phyloP scores from a whole-genome alignment of 495 filamentous ascomycete species.

The Aspergillus steynii region DNA sequence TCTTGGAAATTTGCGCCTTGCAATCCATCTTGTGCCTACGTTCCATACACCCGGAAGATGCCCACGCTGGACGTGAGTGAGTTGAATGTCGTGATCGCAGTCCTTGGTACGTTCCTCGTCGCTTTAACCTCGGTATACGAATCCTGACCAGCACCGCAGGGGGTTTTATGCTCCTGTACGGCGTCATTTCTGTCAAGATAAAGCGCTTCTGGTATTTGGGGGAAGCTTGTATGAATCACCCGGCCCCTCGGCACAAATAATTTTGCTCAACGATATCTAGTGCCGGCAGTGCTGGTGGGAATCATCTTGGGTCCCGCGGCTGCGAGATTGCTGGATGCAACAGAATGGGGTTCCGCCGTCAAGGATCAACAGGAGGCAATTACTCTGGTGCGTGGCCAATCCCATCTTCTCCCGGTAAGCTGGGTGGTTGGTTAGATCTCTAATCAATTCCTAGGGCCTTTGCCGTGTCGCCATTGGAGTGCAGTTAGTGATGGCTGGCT shows the following conservation, averaged over 20 bases:
- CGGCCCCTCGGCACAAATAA: neutral
- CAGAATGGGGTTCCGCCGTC: conserved; percentile 12
- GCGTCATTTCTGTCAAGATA: conserved; percentile 10
- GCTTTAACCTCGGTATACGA: neutral
- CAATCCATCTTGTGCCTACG: neutral
- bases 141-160: neutral
- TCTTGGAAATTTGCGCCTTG: neutral
- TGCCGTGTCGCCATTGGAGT: conserved; percentile 13
- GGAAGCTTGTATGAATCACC: conserved; percentile 7
- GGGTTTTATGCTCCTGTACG: conserved; percentile 7
- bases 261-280: neutral
- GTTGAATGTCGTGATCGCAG: conserved; percentile 10
- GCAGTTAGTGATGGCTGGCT: conserved; percentile 12
- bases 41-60: neutral
- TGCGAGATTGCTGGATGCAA: conserved; percentile 8
- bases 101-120: conserved; percentile 1
- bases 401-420: neutral
- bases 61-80: conserved; percentile 9
- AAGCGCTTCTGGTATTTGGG: conserved; percentile 11
- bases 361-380: conserved; percentile 11
- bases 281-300: conserved; percentile 7
- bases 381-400: conserved; percentile 1
- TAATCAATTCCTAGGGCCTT: conserved; percentile 4
- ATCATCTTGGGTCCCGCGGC: conserved; percentile 10
- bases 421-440: neutral